Evolutionary conservation across 164 flowering plant species (phyloP), one percentile per base, ranked within the genome.

Genomic region (Kalanchoe fedtschenkoi): DNA sequence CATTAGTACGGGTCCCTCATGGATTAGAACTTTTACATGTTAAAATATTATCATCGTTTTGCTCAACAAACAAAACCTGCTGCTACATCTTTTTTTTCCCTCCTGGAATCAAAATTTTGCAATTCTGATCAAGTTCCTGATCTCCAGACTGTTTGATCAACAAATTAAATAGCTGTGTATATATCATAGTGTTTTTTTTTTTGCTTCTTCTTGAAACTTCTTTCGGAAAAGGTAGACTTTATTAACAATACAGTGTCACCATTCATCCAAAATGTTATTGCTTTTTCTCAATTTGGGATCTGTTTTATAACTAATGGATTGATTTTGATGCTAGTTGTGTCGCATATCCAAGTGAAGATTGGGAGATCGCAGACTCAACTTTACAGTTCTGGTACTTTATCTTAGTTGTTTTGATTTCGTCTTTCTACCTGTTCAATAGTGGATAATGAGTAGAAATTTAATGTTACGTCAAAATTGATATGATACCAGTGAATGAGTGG

Each of bases 361-460:
- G 98, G 98, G 97, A 88, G 70, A 88, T 93, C 66, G 89, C 98
- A 24, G 96, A 90, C 72, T 89, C 96, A 56, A 93, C 97, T 38
- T 73, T 93, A 76, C 98, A 80, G 69, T 93, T 93, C 70, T 93
- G 97, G 97, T 93, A 81, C 42, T 46, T 42, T 58, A 14, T 28
- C 34, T 37, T 37, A 46, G 38, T 34, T 15, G 14, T 44, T 56
- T 3, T 22, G 9, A 34, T 13, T 39, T 1, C 42, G 13, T 53
- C 28, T 26, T 24, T 58, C 39, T 19, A 41, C 51, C 28, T 22
- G 30, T 58, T 7, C 5, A 22, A 32, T 62, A 42, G 46, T 42
- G 1, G 46, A 19, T 19, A 42, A n/a, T 5, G n/a, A 42, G 14
- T 42, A 42, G 46, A 13, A 42, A 42, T 19, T 42, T 39, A 39